Percentiles rank a stretch among this genome's conserved stretches.
Evolutionary conservation across 768 basidiomycete genomes (phyloP).

Genomic region (Kwoniella newhampshirensis): DNA sequence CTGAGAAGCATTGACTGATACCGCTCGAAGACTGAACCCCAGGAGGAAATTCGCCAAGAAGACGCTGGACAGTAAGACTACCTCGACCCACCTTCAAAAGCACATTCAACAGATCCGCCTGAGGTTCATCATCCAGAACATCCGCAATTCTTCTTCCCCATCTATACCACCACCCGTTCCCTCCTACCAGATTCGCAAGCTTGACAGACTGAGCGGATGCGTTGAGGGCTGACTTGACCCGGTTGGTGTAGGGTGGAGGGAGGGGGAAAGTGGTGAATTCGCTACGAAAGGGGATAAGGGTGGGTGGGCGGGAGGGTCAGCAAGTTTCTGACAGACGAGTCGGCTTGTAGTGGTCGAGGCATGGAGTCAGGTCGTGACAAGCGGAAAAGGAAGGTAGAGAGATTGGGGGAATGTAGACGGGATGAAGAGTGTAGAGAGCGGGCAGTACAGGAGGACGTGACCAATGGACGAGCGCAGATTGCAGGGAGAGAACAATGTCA

Average conservation of each 20-base stretch:
- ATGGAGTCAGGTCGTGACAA: not conserved
- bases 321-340: conserved; percentile 10
- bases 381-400: not conserved
- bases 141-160: conserved; percentile 84
- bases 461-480: not conserved
- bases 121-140: conserved; percentile 77
- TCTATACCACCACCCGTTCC: conserved; percentile 86
- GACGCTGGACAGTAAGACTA: not conserved
- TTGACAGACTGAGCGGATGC: conserved; percentile 84
- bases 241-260: conserved; percentile 70
- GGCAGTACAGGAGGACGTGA: not conserved
- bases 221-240: conserved; percentile 80
- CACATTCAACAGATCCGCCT: conserved; percentile 68
- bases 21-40: no score
- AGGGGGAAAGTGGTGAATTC: conserved; percentile 88
- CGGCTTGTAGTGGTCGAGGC: no score
- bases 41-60: not conserved
- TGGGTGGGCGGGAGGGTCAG: not conserved
- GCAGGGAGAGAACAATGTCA: no score
- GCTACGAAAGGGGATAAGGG: no score
- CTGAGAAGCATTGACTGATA: no score
- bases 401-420: not conserved
- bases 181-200: conserved; percentile 77
- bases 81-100: conserved; percentile 66
- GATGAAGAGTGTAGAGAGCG: no score